Evolutionary conservation across 768 basidiomycete species (phyloP).

Genomic region (Saitozyma sp.): DNA sequence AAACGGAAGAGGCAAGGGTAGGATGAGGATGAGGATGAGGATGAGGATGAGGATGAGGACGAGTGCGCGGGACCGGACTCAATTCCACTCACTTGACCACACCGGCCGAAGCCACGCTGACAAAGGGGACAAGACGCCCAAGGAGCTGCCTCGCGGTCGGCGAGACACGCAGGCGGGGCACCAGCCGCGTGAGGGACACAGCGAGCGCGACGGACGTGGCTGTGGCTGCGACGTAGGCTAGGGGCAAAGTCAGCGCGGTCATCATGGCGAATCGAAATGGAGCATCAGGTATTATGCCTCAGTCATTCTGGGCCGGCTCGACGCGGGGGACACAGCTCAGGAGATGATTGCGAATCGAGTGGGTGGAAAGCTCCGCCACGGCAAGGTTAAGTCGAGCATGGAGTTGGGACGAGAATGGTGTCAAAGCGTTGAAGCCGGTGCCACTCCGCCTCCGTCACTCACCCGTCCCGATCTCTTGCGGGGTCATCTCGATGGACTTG

Average conservation of each 20-base stretch:
- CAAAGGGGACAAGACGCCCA: slow-evolving; percentile 52
- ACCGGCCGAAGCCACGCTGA: slow-evolving; percentile 54
- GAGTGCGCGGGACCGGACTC: slow-evolving; percentile 17
- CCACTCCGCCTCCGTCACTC: slow-evolving; percentile 8
- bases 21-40: too few species aligned
- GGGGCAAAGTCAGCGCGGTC: too few species aligned
- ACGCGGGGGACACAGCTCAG: too few species aligned
- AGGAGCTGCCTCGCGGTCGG: slow-evolving; percentile 39
- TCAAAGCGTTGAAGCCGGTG: too few species aligned
- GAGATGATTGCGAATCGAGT: too few species aligned
- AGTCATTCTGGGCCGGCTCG: too few species aligned
- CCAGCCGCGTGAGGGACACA: slow-evolving; percentile 52
- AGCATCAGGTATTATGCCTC: too few species aligned
- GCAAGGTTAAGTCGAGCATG: not conserved
- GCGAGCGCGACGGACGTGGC: slow-evolving; percentile 54
- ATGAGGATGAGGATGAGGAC: not conserved
- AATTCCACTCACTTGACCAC: slow-evolving; percentile 52
- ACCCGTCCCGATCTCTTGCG: slow-evolving; percentile 52
- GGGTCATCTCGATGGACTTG: slow-evolving; percentile 53
- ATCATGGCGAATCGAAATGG: too few species aligned
- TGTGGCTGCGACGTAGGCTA: slow-evolving; percentile 54
- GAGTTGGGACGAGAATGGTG: too few species aligned
- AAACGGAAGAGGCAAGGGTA: not conserved
- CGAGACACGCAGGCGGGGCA: slow-evolving; percentile 48
- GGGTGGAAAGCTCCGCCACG: not conserved